These are phyloP conservation scores for Xerocomellus amylosporus DNA, from an alignment of 768 basidiomycete species.

Conservation along the genomic window DNA sequence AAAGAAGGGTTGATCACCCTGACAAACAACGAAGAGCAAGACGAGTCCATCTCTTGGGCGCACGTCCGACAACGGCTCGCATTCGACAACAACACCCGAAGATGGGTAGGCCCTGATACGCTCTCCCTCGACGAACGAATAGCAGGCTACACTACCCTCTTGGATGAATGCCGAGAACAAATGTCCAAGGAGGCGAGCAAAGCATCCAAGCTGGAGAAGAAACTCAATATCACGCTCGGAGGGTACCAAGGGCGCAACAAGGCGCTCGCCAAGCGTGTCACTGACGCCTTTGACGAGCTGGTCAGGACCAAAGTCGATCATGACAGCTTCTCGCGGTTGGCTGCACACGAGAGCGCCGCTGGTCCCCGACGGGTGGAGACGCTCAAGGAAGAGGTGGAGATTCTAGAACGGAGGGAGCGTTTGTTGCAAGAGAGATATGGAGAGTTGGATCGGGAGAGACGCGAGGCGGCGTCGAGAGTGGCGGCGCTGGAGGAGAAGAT, in stretches of 20 bases:
- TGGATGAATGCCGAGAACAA: constrained; percentile 59
- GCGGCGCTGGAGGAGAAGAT: constrained; percentile 76
- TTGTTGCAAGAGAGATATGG: constrained; percentile 79
- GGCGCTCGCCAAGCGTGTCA: constrained; percentile 60
- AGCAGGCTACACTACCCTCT: constrained; percentile 58
- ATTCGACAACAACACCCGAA: constrained; percentile 52
- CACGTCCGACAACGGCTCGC: constrained; percentile 56
- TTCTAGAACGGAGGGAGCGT: constrained; percentile 71
- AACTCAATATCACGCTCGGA: constrained; percentile 80
- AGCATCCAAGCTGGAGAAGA: constrained; percentile 86
- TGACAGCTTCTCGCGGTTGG: constrained; percentile 76
- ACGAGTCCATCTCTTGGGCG: constrained; percentile 73
- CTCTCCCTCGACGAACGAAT: constrained; percentile 61
- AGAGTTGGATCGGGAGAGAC: constrained; percentile 73
- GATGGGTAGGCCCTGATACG: constrained; percentile 64
- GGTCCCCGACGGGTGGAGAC: constrained; percentile 75
- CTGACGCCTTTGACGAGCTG: constrained; percentile 68
- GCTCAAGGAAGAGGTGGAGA: constrained; percentile 86
- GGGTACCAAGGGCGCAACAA: constrained; percentile 82
- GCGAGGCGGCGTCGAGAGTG: constrained; percentile 57
- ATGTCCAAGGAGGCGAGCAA: constrained; percentile 83
- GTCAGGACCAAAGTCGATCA: constrained; percentile 65
- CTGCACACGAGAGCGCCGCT: constrained; percentile 65
- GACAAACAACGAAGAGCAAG: constrained; percentile 56
- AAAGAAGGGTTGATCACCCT: constrained; percentile 71